Conservation (phyloP, 2,329 filamentous ascomycete species). For the Penicillium rolfsii region DNA sequence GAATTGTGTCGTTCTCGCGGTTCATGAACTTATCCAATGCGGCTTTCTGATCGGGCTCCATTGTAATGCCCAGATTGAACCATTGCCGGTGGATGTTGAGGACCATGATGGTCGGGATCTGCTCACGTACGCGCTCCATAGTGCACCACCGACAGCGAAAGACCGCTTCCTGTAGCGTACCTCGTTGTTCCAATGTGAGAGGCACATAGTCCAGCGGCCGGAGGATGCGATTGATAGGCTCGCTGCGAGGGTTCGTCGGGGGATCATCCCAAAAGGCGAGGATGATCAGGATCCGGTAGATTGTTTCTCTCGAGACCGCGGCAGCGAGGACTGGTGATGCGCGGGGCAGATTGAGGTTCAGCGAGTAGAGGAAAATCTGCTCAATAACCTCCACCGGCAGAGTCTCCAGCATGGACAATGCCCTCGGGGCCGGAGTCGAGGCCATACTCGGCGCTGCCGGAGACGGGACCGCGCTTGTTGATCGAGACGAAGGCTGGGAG, state of each 20-base stretch:
- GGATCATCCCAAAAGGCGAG: conserved; percentile 46
- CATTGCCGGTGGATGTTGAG: conserved; percentile 41
- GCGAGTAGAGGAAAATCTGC: conserved; percentile 54
- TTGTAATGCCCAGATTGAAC: conserved; percentile 32
- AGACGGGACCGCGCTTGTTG: conserved; percentile 9
- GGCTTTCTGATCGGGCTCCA: conserved; percentile 24
- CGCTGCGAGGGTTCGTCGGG: conserved; percentile 7
- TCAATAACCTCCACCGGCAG: conserved; percentile 58
- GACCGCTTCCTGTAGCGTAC: conserved; percentile 40
- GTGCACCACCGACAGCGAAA: conserved; percentile 48
- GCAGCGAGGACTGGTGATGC: conserved; percentile 47
- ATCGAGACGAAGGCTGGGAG: conserved; percentile 15
- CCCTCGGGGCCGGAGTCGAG: conserved; percentile 8
- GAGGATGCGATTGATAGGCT: conserved; percentile 37
- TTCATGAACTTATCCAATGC: conserved; percentile 28
- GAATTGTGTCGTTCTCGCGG: conserved; percentile 16
- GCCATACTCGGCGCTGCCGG: conserved; percentile 11
- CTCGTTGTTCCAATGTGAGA: conserved; percentile 33
- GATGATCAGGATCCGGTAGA: conserved; percentile 47
- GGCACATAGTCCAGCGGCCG: conserved; percentile 41
- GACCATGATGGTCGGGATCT: conserved; percentile 40
- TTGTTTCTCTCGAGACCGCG: conserved; percentile 45
- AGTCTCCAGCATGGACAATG: conserved; percentile 46
- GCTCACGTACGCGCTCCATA: conserved; percentile 35
- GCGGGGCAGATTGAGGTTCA: conserved; percentile 51